Evolutionary conservation across 805 yeast species (phyloP).

Genomic region (Zygosaccharomyces rouxii): DNA sequence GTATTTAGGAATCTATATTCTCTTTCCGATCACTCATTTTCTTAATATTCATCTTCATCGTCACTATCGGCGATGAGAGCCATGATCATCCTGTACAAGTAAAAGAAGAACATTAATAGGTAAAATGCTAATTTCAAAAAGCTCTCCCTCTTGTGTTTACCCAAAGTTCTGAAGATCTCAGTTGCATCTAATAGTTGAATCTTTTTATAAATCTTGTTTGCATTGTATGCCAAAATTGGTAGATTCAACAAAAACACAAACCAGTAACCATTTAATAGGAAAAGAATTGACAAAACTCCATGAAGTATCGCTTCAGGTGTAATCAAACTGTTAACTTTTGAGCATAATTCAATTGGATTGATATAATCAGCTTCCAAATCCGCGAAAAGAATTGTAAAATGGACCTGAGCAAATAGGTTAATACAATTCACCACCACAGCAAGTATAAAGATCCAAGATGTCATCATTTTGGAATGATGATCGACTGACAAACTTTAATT

Average conservation of each 20-base stretch:
- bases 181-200: conserved; percentile 92
- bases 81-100: conserved; percentile 93
- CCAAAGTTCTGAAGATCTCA: conserved; percentile 90
- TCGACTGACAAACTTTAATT: not conserved
- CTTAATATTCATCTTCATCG: conserved; percentile 30
- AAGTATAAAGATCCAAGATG: conserved; percentile 45
- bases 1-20: conserved; percentile 9
- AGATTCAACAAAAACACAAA: conserved; percentile 75
- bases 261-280: conserved; percentile 90
- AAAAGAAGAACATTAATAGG: conserved; percentile 87
- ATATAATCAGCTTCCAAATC: conserved; percentile 95
- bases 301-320: conserved; percentile 88
- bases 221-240: conserved; percentile 82
- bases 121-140: conserved; percentile 89
- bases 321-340: conserved; percentile 82
- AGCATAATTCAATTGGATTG: conserved; percentile 95
- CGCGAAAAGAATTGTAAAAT: conserved; percentile 91
- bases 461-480: conserved; percentile 7
- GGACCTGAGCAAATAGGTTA: conserved; percentile 87
- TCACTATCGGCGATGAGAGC: conserved; percentile 67
- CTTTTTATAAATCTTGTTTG: conserved; percentile 70
- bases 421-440: conserved; percentile 83
- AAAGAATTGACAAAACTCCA: conserved; percentile 60
- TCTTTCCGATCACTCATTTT: not conserved
- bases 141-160: conserved; percentile 88